A percentile compares a stretch with the other conserved stretches of the same genome.
Conservation (phyloP, 805 yeast species). For the Wickerhamomyces ciferrii region DNA sequence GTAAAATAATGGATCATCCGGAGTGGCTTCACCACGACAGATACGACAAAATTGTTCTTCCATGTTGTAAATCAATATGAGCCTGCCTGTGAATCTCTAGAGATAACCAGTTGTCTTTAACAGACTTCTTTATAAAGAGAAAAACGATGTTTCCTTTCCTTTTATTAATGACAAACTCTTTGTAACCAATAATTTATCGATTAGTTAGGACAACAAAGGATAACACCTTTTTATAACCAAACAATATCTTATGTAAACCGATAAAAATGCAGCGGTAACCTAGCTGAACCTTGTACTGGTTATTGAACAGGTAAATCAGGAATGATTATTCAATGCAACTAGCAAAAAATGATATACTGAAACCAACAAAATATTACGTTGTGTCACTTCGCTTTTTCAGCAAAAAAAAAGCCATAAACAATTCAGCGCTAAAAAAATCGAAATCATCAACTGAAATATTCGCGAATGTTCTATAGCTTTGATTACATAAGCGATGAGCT, state of each 20-base stretch:
- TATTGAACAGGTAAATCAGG: background rate
- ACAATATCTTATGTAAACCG: background rate
- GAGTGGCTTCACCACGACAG: constrained; percentile 87
- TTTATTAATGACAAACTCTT: background rate
- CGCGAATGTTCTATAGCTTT: background rate
- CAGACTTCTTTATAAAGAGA: too few relatives aligned
- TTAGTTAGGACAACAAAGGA: background rate
- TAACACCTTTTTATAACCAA: background rate
- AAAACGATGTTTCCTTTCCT: background rate
- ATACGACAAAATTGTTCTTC: constrained; percentile 72
- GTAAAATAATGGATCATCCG: constrained; percentile 72
- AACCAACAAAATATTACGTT: background rate
- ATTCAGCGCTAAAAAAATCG: background rate
- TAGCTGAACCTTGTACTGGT: too few relatives aligned
- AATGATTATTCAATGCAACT: background rate
- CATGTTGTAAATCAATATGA: background rate
- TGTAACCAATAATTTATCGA: background rate
- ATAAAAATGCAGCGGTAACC: background rate
- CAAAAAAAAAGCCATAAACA: background rate
- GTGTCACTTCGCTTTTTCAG: background rate
- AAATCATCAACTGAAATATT: background rate
- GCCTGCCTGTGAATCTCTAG: too few relatives aligned
- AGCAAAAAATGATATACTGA: background rate
- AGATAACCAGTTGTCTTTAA: too few relatives aligned
- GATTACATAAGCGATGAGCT: background rate